Evolutionary conservation across 495 filamentous ascomycete species (phyloP).

Genomic region (Copromyces sp.): DNA sequence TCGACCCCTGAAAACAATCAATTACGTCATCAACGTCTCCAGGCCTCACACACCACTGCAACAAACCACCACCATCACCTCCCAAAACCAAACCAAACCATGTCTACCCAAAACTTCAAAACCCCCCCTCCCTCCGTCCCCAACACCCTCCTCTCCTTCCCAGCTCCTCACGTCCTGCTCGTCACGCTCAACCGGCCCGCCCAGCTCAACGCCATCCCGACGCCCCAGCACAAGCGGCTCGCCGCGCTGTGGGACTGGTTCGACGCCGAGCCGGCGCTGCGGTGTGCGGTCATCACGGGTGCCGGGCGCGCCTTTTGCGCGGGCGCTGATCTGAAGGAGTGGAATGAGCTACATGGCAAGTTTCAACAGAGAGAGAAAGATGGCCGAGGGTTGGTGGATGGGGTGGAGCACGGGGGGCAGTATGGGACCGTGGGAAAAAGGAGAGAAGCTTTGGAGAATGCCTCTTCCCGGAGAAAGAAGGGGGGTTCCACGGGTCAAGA

Average conservation of each 20-base stretch:
- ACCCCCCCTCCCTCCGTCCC: conserved; percentile 25
- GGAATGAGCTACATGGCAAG: conserved; percentile 18
- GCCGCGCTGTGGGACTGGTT: conserved; percentile 46
- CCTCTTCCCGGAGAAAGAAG: neutral
- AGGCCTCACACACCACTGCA: neutral
- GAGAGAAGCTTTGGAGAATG: neutral
- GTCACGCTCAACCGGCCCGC: conserved; percentile 52
- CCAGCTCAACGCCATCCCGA: conserved; percentile 48
- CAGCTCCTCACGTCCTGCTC: conserved; percentile 44
- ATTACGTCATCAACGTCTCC: neutral
- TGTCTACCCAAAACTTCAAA: conserved; percentile 11
- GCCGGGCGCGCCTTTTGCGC: conserved; percentile 45
- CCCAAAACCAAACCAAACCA: neutral
- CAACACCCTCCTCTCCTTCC: conserved; percentile 43
- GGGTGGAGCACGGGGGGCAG: conserved; percentile 1
- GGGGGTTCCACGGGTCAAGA: neutral
- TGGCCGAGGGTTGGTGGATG: conserved; percentile 28
- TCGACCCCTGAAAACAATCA: neutral
- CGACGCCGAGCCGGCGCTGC: conserved; percentile 44
- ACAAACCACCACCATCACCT: neutral
- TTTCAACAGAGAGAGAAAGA: neutral
- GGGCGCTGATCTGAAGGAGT: conserved; percentile 47
- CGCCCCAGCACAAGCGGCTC: conserved; percentile 40
- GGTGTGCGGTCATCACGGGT: conserved; percentile 49
- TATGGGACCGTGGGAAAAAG: neutral